phyloP scores from a whole-genome alignment of 2,329 filamentous ascomycete species.

The Exophiala xenobiotica region DNA sequence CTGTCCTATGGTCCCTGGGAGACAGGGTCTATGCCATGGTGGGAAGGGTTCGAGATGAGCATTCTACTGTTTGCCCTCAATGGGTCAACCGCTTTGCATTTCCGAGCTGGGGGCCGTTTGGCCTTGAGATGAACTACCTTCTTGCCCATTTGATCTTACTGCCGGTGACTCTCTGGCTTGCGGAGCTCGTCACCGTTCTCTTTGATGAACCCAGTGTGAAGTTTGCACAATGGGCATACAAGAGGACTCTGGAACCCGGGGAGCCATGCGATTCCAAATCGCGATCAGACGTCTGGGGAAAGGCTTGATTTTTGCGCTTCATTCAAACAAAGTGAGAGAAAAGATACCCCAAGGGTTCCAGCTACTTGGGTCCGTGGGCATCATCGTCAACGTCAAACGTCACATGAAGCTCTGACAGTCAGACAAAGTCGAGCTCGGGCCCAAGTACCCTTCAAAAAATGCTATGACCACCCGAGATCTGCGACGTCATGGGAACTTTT shows the following conservation, averaged over 20 bases:
- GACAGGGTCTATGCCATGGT: conserved; percentile 63
- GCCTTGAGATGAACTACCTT: conserved; percentile 61
- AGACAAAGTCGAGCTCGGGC: too few relatives aligned
- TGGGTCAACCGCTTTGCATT: conserved; percentile 60
- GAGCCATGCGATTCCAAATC: not conserved
- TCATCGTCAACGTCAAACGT: too few relatives aligned
- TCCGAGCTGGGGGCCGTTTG: conserved; percentile 57
- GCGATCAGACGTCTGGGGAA: not conserved
- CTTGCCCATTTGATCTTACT: conserved; percentile 59
- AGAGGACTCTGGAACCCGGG: not conserved
- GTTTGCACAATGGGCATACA: conserved; percentile 46
- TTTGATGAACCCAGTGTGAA: conserved; percentile 62
- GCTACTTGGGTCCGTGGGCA: not conserved
- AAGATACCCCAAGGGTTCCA: not conserved
- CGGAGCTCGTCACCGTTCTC: conserved; percentile 55
- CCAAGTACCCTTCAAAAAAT: too few relatives aligned
- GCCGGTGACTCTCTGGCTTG: conserved; percentile 59
- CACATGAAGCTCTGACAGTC: too few relatives aligned
- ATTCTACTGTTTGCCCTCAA: conserved; percentile 50
- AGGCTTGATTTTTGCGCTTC: too few relatives aligned
- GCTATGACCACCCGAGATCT: too few relatives aligned
- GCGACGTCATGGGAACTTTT: too few relatives aligned
- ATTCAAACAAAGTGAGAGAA: not conserved
- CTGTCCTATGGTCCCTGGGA: conserved; percentile 53
- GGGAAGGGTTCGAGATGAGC: conserved; percentile 54